Base-by-base conservation (phyloP, 257 asterid species). In the Penstemon eatonii region DNA sequence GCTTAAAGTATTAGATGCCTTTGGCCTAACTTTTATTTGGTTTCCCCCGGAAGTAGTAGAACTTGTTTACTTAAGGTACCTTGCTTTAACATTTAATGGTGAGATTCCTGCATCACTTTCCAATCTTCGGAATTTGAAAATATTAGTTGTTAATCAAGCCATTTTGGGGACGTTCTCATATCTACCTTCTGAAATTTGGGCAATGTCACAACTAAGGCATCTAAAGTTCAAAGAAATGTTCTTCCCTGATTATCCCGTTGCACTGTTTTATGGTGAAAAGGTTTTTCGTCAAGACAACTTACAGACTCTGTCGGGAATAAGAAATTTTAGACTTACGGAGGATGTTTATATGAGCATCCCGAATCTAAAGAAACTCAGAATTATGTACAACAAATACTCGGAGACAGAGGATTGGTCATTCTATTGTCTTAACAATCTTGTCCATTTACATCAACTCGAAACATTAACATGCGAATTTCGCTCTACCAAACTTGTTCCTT, bases 161-260 rank as follows among this genome's bases (percentile, higher is more conserved):
- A 13, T 45, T 7, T 6, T n/a, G 49, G 39, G 42, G n/a, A 12
- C 49, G 25, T 13, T 13, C 2, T 56, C 36, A 37, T 50, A 45
- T 40, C 58, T 47, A 8, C 54, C 65, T 37, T 3, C 8, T n/a
- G 64, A 58, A 9, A 55, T 73, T 33, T 73, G 78, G 78, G 40
- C 33, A 38, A 45, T 72, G 76, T 44, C 46, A 39, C 66, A 44
- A 4, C 39, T 72, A 11, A 65, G 68, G 33, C 68, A 66, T 60
- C 57, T 68, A 1, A 7, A 49, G 18, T 8, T 44, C 40, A 10
- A 19, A 10, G n/a, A 44, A 5, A 9, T 19, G 54, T 11, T 25
- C 11, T 39, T 67, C 38, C 51, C 78, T 37, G 45, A 60, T 12
- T 66, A 25, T 55, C 63, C 58, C 25, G 41, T 13, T 51, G 6